Conservation (phyloP, 23 red algal genomes). For the Agarophyton chilense region DNA sequence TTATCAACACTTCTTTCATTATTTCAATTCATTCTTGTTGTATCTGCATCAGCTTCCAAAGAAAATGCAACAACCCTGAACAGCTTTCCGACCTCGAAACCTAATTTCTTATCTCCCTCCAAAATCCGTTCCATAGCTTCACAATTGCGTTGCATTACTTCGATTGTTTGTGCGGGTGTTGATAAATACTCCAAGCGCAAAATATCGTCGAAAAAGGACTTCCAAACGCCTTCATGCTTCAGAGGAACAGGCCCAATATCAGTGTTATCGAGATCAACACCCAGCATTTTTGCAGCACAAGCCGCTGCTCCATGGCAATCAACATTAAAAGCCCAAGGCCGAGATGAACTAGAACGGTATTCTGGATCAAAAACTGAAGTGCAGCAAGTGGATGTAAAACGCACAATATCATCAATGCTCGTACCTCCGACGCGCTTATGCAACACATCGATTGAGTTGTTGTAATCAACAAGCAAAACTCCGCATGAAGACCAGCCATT, state of each 20-base stretch:
- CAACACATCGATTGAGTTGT: conserved; percentile 42
- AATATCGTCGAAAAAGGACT: conserved; percentile 26
- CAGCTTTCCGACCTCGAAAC: conserved; percentile 3
- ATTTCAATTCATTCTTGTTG: not conserved
- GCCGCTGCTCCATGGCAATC: conserved; percentile 50
- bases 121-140: conserved; percentile 13
- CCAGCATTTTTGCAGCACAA: conserved; percentile 54
- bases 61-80: conserved; percentile 2
- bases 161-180: not conserved
- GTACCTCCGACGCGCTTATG: conserved; percentile 24
- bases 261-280: not conserved
- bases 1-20: not conserved
- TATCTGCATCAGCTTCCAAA: not conserved
- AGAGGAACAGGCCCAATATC: not conserved
- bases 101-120: not conserved
- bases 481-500: conserved; percentile 41
- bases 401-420: not conserved
- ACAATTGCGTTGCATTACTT: conserved; percentile 3
- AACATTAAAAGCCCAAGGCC: conserved; percentile 49
- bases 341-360: not conserved
- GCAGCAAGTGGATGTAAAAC: not conserved
- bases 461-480: conserved; percentile 59
- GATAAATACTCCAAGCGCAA: not conserved
- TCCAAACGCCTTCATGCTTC: conserved; percentile 41
- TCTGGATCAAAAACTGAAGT: not conserved